Conservation (phyloP, 2,329 filamentous ascomycete species). For the Fusarium globosum region DNA sequence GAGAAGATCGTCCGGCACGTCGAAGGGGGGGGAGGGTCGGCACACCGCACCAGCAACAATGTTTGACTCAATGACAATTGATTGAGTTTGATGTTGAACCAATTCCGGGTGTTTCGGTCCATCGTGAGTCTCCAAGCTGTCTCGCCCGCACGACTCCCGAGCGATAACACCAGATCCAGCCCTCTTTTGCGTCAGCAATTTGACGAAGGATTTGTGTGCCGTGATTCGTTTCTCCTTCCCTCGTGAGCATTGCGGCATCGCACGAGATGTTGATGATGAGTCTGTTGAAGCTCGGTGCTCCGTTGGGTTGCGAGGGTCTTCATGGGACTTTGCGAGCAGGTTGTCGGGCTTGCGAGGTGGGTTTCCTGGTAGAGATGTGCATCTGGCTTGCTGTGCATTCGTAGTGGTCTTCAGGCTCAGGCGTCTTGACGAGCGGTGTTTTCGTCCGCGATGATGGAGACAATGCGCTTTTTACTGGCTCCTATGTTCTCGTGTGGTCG, state of each 20-base stretch:
- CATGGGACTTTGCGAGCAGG: rapidly evolving
- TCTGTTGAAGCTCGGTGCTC: too few species aligned
- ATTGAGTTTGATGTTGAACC: too few species aligned
- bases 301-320: rapidly evolving
- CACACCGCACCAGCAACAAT: not conserved
- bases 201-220: not conserved
- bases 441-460: rapidly evolving
- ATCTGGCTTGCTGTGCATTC: not conserved
- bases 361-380: rapidly evolving
- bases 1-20: too few species aligned
- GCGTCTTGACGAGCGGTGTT: too few species aligned
- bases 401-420: not conserved
- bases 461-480: rapidly evolving
- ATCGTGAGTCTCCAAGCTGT: not conserved
- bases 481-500: rapidly evolving
- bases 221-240: rapidly evolving
- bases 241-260: not conserved
- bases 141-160: rapidly evolving
- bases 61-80: not conserved
- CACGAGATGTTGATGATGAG: rapidly evolving
- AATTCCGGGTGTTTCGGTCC: rapidly evolving
- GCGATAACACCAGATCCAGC: rapidly evolving
- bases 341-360: rapidly evolving
- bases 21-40: not conserved
- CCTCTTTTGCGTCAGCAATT: rapidly evolving